phyloP scores from a whole-genome alignment of 2,329 filamentous ascomycete species.

The Aaosphaeria arxii region DNA sequence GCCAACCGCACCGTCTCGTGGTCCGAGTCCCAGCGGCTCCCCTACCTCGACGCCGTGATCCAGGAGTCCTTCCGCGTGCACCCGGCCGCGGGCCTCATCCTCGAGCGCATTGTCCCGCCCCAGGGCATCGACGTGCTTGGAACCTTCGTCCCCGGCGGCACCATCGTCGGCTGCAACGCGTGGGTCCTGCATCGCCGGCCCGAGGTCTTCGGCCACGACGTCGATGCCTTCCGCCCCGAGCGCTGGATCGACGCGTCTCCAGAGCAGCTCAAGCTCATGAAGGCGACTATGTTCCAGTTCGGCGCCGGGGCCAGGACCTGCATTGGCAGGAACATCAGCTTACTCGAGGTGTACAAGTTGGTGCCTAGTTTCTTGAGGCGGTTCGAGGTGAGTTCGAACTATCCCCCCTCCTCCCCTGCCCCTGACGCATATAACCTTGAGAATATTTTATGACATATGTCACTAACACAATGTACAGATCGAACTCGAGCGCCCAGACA shows the following conservation, averaged over 20 bases:
- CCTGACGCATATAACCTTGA: not conserved
- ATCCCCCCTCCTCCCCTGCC: too few species aligned
- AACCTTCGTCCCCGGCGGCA: slow-evolving; percentile 62
- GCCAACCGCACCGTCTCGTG: slow-evolving; percentile 63
- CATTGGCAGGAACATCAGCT: slow-evolving; percentile 54
- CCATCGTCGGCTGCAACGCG: slow-evolving; percentile 70
- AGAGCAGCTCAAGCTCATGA: slow-evolving; percentile 62
- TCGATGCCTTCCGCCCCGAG: slow-evolving; percentile 66
- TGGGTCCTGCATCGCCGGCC: slow-evolving; percentile 70
- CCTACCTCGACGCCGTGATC: slow-evolving; percentile 74
- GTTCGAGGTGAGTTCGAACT: slow-evolving; percentile 53
- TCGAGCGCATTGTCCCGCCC: slow-evolving; percentile 70
- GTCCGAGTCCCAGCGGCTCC: slow-evolving; percentile 65
- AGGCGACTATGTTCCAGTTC: slow-evolving; percentile 69
- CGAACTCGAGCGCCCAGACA: slow-evolving; percentile 37
- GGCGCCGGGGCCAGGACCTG: slow-evolving; percentile 70
- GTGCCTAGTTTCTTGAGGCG: slow-evolving; percentile 58
- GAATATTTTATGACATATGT: not conserved
- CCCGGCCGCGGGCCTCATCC: slow-evolving; percentile 67
- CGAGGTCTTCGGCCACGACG: slow-evolving; percentile 67
- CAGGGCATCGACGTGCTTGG: slow-evolving; percentile 64
- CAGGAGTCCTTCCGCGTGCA: slow-evolving; percentile 77
- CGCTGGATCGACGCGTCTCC: slow-evolving; percentile 59
- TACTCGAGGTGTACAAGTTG: slow-evolving; percentile 52
- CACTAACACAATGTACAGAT: slow-evolving; percentile 25